Conservation (phyloP, 169 alveolate genomes). For the Plasmodium vivax region DNA sequence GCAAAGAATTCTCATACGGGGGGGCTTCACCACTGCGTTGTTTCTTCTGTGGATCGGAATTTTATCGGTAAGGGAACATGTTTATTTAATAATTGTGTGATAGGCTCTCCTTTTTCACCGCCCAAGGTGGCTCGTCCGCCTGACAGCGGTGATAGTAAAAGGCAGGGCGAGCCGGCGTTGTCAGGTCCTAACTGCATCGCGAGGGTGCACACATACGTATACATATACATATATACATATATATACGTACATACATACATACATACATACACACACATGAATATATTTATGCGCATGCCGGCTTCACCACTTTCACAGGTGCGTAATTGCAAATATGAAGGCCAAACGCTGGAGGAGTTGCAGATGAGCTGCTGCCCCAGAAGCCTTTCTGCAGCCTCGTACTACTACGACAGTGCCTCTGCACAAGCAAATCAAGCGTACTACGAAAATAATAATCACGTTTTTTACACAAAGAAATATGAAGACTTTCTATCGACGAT, state of each 20-base stretch:
- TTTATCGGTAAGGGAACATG: background rate
- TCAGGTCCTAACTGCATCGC: background rate
- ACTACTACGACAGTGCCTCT: background rate
- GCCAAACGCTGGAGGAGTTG: background rate
- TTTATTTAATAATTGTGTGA: background rate
- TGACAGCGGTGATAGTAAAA: background rate
- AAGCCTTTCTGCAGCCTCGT: background rate
- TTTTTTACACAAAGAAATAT: background rate
- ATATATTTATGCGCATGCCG: background rate
- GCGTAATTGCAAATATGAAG: background rate
- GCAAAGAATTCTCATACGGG: background rate
- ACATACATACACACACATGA: too few species aligned
- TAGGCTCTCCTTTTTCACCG: background rate
- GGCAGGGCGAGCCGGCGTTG: background rate
- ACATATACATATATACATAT: too few species aligned
- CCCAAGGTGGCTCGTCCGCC: background rate
- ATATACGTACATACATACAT: too few species aligned
- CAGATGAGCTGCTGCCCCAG: background rate
- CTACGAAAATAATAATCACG: background rate
- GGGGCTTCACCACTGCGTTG: background rate
- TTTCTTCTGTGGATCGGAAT: background rate
- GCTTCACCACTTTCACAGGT: background rate
- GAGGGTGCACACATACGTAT: background rate
- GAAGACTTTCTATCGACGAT: background rate
- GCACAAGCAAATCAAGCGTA: background rate